phyloP scores from a whole-genome alignment of 306 rosid species.

The Calophaca sinica region DNA sequence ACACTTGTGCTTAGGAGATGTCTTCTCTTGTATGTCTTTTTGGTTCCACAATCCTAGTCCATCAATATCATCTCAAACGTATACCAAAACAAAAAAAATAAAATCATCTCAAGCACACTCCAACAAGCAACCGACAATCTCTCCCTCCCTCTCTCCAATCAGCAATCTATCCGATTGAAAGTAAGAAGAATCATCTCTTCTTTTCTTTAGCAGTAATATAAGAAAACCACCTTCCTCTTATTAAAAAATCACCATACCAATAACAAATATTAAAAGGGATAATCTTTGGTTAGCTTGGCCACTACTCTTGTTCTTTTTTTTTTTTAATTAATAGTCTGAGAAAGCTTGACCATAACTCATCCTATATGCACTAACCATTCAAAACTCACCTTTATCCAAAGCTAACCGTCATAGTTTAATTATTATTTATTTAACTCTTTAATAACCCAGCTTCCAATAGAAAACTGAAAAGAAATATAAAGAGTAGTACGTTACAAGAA shows the following conservation, averaged over 20 bases:
- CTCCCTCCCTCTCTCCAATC: not conserved
- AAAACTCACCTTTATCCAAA: constrained; percentile 39
- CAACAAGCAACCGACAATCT: constrained; percentile 42
- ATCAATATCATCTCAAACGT: too few relatives aligned
- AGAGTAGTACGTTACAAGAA: not conserved
- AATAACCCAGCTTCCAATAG: constrained; percentile 25
- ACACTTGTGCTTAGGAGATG: too few relatives aligned
- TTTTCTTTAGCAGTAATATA: not conserved
- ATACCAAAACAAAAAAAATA: too few relatives aligned
- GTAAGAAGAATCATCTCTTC: constrained; percentile 31
- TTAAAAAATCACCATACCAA: constrained; percentile 7
- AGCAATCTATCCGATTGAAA: not conserved
- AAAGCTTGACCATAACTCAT: constrained; percentile 20
- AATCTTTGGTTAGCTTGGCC: constrained; percentile 24
- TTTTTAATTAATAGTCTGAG: too few relatives aligned
- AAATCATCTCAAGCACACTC: too few relatives aligned
- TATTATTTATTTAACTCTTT: not conserved
- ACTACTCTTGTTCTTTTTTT: not conserved
- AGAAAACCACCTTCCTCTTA: not conserved
- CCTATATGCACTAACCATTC: not conserved
- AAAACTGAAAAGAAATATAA: constrained; percentile 38
- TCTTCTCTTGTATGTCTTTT: too few relatives aligned
- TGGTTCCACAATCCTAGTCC: too few relatives aligned
- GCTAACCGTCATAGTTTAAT: constrained; percentile 35
- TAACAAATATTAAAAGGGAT: constrained; percentile 6